Evolutionary conservation across 1,284 basidiomycete genomes (phyloP).

Genomic region (Lentinus polychrous): DNA sequence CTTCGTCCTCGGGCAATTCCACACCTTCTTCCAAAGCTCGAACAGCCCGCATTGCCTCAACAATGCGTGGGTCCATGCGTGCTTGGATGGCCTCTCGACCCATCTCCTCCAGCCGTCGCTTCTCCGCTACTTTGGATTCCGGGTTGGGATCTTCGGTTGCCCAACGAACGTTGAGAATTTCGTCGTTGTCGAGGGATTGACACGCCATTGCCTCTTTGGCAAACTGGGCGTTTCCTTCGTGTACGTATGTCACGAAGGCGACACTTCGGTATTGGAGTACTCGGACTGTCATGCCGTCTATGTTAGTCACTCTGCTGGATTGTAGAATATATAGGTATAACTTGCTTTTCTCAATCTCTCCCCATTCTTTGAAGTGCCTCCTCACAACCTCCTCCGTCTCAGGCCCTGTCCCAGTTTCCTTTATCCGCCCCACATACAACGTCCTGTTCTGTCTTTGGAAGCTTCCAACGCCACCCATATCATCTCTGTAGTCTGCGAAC

Average conservation of each 20-base stretch:
- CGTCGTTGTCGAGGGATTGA: slow-evolving; percentile 95
- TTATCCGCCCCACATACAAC: slow-evolving; percentile 91
- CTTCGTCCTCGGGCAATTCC: slow-evolving; percentile 38
- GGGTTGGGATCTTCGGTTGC: slow-evolving; percentile 97
- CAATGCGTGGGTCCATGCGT: slow-evolving; percentile 76
- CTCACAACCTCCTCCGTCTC: slow-evolving; percentile 88
- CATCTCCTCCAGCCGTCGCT: slow-evolving; percentile 71
- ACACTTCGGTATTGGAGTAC: slow-evolving; percentile 92
- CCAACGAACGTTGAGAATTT: slow-evolving; percentile 97
- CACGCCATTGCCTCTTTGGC: slow-evolving; percentile 99
- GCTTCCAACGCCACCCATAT: slow-evolving; percentile 98
- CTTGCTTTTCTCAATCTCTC: slow-evolving; percentile 89
- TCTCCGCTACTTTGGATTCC: slow-evolving; percentile 78
- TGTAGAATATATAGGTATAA: slow-evolving; percentile 19
- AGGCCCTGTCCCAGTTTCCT: slow-evolving; percentile 80
- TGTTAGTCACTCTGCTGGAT: slow-evolving; percentile 7
- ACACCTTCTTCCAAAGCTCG: slow-evolving; percentile 83
- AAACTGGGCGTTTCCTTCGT: slow-evolving; percentile 87
- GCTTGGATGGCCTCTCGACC: slow-evolving; percentile 82
- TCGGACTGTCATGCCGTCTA: slow-evolving; percentile 56
- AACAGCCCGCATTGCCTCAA: slow-evolving; percentile 80
- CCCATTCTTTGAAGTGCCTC: slow-evolving; percentile 96
- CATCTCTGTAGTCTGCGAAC: slow-evolving; percentile 95
- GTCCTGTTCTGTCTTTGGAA: slow-evolving; percentile 94
- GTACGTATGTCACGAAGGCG: slow-evolving; percentile 93